A percentile compares a stretch with the other conserved stretches of the same genome.
phyloP scores from a whole-genome alignment of 2,329 filamentous ascomycete genomes.

The Fusarium buharicum region DNA sequence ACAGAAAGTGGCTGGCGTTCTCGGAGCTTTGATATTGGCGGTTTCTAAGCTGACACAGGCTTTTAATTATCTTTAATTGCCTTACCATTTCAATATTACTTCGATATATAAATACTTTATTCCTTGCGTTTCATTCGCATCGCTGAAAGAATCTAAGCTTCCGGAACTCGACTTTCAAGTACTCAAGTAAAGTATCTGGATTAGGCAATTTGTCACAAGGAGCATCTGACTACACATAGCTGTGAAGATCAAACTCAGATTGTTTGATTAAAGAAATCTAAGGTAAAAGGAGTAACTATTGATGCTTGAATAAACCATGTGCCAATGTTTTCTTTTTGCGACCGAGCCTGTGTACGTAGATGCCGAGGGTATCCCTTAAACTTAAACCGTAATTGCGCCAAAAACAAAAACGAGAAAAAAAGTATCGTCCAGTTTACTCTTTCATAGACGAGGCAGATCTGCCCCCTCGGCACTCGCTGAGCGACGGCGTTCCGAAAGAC shows the following conservation, averaged over 20 bases:
- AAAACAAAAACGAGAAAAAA: constrained; percentile 1
- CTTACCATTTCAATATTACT: too few species aligned
- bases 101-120: neutral
- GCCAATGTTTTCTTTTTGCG: constrained; percentile 17
- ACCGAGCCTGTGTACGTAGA: constrained; percentile 25
- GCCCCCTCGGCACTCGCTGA: constrained; percentile 52
- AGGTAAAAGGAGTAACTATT: constrained; percentile 1
- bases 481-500: constrained; percentile 51
- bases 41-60: constrained; percentile 1
- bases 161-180: too few species aligned
- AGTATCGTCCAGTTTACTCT: neutral
- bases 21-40: neutral
- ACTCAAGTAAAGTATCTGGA: neutral
- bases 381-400: constrained; percentile 35
- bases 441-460: constrained; percentile 53
- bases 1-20: constrained; percentile 3
- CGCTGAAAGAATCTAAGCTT: too few species aligned
- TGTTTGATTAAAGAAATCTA: constrained; percentile 17
- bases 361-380: constrained; percentile 39
- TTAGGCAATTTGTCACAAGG: constrained; percentile 8
- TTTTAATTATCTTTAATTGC: too few species aligned
- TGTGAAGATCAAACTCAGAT: neutral
- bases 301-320: constrained; percentile 12
- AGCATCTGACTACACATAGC: neutral
- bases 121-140: too few species aligned